Evolutionary conservation across 2,329 filamentous ascomycete genomes (phyloP).

Genomic region (Echinosphaeria canescens): DNA sequence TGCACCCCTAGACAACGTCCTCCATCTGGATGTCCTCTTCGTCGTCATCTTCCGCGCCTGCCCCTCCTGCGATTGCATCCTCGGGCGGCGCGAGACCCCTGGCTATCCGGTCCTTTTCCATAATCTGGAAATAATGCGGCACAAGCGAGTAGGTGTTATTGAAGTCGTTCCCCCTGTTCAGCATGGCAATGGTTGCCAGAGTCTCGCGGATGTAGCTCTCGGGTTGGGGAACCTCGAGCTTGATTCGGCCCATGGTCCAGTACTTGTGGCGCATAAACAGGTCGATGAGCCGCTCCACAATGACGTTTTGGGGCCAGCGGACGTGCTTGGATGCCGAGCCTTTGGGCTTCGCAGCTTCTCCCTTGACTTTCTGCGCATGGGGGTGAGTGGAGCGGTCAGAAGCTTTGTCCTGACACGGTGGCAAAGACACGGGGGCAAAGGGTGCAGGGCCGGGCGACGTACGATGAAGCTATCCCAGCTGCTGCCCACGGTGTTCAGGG

Average conservation of each 20-base stretch:
- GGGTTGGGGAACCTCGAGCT: constrained; percentile 58
- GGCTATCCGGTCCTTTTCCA: too few relatives aligned
- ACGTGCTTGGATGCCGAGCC: constrained; percentile 65
- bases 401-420: too few relatives aligned
- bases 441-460: constrained; percentile 12
- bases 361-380: constrained; percentile 20
- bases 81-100: constrained; percentile 10
- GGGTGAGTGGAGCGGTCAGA: too few relatives aligned
- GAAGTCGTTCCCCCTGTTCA: constrained; percentile 69
- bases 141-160: constrained; percentile 72
- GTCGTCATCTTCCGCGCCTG: constrained; percentile 37
- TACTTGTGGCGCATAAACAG: constrained; percentile 76
- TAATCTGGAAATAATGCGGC: constrained; percentile 26
- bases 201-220: constrained; percentile 82
- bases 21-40: constrained; percentile 57
- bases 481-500: constrained; percentile 3
- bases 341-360: constrained; percentile 29
- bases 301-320: constrained; percentile 73
- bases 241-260: constrained; percentile 83
- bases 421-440: too few relatives aligned
- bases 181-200: constrained; percentile 59
- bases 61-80: constrained; percentile 28
- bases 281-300: constrained; percentile 66
- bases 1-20: constrained; percentile 30
- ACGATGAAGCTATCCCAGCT: constrained; percentile 34